phyloP scores from a whole-genome alignment of 139 green algal genomes.

The Auxenochlorella pyrenoidosa region DNA sequence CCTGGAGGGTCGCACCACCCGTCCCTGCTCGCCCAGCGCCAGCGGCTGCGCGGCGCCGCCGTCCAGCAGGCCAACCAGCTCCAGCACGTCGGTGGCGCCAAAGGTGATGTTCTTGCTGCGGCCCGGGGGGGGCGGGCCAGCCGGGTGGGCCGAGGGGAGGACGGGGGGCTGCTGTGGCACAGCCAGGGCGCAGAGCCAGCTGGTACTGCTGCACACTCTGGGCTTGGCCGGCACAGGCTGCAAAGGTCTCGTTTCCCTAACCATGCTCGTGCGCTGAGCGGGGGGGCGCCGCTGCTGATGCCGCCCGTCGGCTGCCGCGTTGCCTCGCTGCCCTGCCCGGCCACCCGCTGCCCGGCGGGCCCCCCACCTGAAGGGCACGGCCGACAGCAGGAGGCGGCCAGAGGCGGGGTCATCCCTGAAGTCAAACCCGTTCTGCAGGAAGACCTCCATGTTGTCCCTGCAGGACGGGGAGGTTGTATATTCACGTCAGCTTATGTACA shows the following conservation, averaged over 20 bases:
- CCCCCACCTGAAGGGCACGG: constrained; percentile 69
- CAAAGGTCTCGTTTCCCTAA: neutral
- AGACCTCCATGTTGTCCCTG: constrained; percentile 77
- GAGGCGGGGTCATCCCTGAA: constrained; percentile 72
- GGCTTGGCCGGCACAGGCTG: neutral
- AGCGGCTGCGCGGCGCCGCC: constrained; percentile 5
- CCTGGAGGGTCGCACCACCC: constrained; percentile 33
- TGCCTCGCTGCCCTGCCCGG: neutral
- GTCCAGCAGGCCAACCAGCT: constrained; percentile 65
- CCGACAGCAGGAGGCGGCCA: constrained; percentile 58
- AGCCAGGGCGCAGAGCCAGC: too few species aligned
- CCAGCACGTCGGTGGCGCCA: constrained; percentile 68
- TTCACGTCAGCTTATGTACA: too few species aligned
- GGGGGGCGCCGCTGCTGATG: too few species aligned
- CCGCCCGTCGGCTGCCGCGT: too few species aligned
- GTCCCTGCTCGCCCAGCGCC: neutral
- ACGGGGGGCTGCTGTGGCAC: too few species aligned
- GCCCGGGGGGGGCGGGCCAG: neutral
- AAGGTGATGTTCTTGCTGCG: constrained; percentile 75
- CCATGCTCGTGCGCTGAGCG: neutral
- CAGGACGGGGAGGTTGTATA: neutral
- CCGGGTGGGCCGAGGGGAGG: neutral
- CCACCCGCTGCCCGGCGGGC: neutral
- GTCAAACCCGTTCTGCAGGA: constrained; percentile 92
- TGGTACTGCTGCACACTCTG: too few species aligned